Evolutionary conservation across 1,139 yeast genomes (phyloP), one percentile per base, ranked within the genome.

Genomic region (Suhomyces bokatorum): DNA sequence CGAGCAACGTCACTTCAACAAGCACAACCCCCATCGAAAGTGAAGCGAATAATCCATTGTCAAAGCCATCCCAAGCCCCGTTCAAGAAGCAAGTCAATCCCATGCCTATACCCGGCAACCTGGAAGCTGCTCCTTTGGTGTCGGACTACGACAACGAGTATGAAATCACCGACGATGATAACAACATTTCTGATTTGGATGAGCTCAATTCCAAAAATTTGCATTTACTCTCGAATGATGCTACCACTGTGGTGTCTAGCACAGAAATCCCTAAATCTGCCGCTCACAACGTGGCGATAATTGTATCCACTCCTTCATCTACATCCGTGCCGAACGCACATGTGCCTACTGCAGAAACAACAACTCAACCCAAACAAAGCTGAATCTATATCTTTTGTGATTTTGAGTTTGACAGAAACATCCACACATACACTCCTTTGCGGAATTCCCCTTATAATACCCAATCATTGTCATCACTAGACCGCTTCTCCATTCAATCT

Each of bases 81-180:
- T 59, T 53, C 51, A 56, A 56, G 44, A 54, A 85, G 50, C 81
- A 80, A 33, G 84, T 82, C 58, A 78, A 80, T 55, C 82, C 88
- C 0, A 62, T 83, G 39, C 80, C 86, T 2, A 68, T 78, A 3
- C 73, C 78, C 39, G 69, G 72, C 28, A 76, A 80, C 26, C 79
- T 81, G 22, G 85, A 80, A 20, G 2, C 24, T 20, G 24, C 17
- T 29, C 44, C 11, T 24, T 45, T n/a, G 37, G 43, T 62, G 10
- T 60, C 63, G 22, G 70, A 66, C 49, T 58, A 64, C 27, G 69
- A 66, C 39, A 57, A 64, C 42, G 72, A 56, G 28, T 66, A 56
- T 44, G 72, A 59, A 29, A 51, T 63, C 15, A 61, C 68, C 12
- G 71, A 66, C 46, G 69, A 65, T 42, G 69, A 62, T 35, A 56